Evolutionary conservation across 176 grass and related monocot genomes (phyloP), one percentile per base, ranked within the genome.

Genomic region (Rhynchospora breviuscula): DNA sequence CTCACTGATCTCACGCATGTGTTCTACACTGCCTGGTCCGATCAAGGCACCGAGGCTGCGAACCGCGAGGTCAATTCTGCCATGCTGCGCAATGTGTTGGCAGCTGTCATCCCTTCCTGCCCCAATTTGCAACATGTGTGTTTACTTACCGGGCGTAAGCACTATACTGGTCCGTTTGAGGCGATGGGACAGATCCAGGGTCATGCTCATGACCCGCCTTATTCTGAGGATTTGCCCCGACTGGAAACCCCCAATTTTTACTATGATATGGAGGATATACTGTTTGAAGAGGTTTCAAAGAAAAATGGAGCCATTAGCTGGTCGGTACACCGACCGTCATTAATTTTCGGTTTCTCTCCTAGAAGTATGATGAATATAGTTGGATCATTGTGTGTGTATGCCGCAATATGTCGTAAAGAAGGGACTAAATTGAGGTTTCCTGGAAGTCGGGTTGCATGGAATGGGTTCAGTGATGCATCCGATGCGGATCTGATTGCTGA

Each of bases 401-500:
- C 94, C 1, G 91, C 91, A 64, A 90, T 97, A 78, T 97, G 94
- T 85, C 71, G 86, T 6, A 91, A 90, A 87, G 89, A 91, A 65
- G 89, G 91, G 18, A 18, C 85, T 40, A 66, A 17, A 72, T 82
- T 97, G 29, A 86, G 88, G 57, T 97, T 88, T 90, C 89, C 89
- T 1, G 94, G 91, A 1, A 85, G 66, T 2, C 49, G 79, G 46
- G 8, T 66, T 11, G 48, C 56, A 0, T 97, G 94, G 94, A 87
- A 89, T 18, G 94, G 91, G 0, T 97, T 97, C 89, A 79, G 61
- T 75, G 88, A 92, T 48, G 81, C 91, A 14, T 97, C 94, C 1
- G 94, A 97, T 18, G 91, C 94, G 0, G 91, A 97, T 67, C 88
- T 97, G 6, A 79, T 97, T 60, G 91, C 94, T 3, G 94, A 97